Percentiles rank a stretch among this genome's conserved stretches.
These are phyloP conservation scores for Spiraea crenata DNA, from an alignment of 331 rosid genomes.

Conservation along the genomic window DNA sequence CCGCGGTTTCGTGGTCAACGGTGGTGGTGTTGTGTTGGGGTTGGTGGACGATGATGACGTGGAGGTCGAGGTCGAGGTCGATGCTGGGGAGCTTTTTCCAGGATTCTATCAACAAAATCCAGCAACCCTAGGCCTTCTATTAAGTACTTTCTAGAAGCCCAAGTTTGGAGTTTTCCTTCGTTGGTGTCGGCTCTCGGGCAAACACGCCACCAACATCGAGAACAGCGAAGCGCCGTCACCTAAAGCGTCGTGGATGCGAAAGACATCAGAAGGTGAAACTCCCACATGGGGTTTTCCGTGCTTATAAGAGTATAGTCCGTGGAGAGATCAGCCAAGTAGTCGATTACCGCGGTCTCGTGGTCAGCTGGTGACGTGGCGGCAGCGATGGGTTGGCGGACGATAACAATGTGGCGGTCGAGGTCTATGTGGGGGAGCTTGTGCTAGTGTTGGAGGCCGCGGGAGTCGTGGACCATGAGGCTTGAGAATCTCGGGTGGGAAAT, in stretches of 20 bases:
- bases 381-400: conserved; percentile 26
- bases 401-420: conserved; percentile 45
- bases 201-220: conserved; percentile 63
- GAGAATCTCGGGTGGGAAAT: conserved; percentile 68
- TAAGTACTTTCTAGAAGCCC: no score
- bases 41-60: conserved; percentile 35
- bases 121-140: no score
- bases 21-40: conserved; percentile 4
- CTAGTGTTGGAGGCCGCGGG: neutral
- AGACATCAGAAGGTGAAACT: conserved; percentile 58
- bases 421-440: conserved; percentile 40
- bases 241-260: conserved; percentile 73
- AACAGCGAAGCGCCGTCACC: conserved; percentile 85
- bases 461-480: conserved; percentile 59
- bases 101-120: conserved; percentile 31
- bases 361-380: neutral
- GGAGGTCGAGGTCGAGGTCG: conserved; percentile 52
- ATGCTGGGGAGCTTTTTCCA: conserved; percentile 53
- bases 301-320: conserved; percentile 30
- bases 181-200: conserved; percentile 52
- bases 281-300: conserved; percentile 80
- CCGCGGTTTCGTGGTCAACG: conserved; percentile 31
- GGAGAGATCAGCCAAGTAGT: conserved; percentile 56
- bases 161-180: conserved; percentile 3
- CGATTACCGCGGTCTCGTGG: conserved; percentile 43